Conservation (phyloP, 2,329 filamentous ascomycete species). For the Elsinoe australis region DNA sequence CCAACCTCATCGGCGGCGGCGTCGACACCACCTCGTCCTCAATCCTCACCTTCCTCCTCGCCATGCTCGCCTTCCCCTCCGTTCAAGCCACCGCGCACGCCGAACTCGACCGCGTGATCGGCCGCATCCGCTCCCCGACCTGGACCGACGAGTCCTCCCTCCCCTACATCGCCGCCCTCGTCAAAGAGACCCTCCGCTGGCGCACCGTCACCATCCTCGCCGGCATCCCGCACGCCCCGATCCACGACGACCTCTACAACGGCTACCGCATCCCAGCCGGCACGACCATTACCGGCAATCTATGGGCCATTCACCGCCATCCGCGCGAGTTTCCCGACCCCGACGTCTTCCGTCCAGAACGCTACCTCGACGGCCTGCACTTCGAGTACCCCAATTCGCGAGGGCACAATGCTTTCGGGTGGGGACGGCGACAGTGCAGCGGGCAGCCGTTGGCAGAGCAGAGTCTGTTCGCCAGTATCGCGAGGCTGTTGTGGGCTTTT, state of each 20-base stretch:
- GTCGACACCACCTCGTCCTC: constrained; percentile 28
- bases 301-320: constrained; percentile 25
- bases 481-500: constrained; percentile 5
- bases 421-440: constrained; percentile 8
- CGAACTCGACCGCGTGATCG: constrained; percentile 29
- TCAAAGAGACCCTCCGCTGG: constrained; percentile 35
- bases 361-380: constrained; percentile 21
- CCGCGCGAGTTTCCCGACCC: constrained; percentile 21
- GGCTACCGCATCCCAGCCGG: constrained; percentile 24
- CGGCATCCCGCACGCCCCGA: constrained; percentile 25
- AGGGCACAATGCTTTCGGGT: constrained; percentile 11
- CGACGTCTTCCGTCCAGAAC: constrained; percentile 24
- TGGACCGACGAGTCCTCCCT: constrained; percentile 29
- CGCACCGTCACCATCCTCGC: constrained; percentile 30
- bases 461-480: not conserved
- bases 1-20: constrained; percentile 9
- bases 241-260: constrained; percentile 24
- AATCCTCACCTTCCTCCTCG: constrained; percentile 34
- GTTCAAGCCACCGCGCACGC: constrained; percentile 28
- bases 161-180: constrained; percentile 29
- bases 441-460: constrained; percentile 12
- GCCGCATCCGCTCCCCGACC: constrained; percentile 26
- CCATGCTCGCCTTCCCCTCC: constrained; percentile 23
- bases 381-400: not conserved
- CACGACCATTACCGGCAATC: constrained; percentile 20